Evolutionary conservation across 1,284 basidiomycete genomes (phyloP).

Genomic region (Cryptococcus jaspeensis): DNA sequence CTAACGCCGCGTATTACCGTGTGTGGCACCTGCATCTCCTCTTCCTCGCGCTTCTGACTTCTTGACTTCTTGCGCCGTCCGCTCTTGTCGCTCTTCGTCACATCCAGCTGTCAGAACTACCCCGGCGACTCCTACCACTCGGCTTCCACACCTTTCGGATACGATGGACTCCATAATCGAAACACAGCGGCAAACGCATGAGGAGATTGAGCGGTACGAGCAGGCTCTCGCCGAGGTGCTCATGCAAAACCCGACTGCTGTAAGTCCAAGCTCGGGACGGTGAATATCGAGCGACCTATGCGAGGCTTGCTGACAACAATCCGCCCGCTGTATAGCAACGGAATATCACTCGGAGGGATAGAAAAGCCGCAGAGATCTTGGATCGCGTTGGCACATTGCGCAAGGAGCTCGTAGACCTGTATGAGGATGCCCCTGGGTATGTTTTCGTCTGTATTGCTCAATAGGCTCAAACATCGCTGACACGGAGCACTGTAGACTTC

Average conservation of each 20-base stretch:
- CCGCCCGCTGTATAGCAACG: conserved; percentile 41
- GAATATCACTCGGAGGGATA: conserved; percentile 70
- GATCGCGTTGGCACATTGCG: conserved; percentile 74
- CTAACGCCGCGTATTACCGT: conserved; percentile 9
- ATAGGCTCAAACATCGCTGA: conserved; percentile 24
- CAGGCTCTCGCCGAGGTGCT: conserved; percentile 57
- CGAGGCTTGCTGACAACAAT: not conserved
- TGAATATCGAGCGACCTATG: not conserved
- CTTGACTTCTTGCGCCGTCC: not conserved
- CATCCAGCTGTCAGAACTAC: not conserved
- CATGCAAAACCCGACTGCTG: conserved; percentile 48
- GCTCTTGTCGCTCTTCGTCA: not conserved
- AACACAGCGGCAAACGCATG: conserved; percentile 87
- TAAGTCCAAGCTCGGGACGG: conserved; percentile 29
- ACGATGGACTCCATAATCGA: conserved; percentile 89
- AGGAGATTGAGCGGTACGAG: conserved; percentile 89
- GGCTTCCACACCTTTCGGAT: too few species aligned
- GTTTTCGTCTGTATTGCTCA: conserved; percentile 9
- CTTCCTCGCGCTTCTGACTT: not conserved
- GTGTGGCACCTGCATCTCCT: conserved; percentile 6
- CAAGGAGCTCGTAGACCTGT: conserved; percentile 64
- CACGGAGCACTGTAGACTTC: conserved; percentile 61
- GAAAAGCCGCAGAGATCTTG: conserved; percentile 81
- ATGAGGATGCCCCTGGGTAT: conserved; percentile 67
- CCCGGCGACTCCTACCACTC: too few species aligned